Percentiles rank a stretch among this genome's conserved stretches.
These are phyloP conservation scores for Exophiala spinifera DNA, from an alignment of 2,329 filamentous ascomycete genomes.

Conservation along the genomic window DNA sequence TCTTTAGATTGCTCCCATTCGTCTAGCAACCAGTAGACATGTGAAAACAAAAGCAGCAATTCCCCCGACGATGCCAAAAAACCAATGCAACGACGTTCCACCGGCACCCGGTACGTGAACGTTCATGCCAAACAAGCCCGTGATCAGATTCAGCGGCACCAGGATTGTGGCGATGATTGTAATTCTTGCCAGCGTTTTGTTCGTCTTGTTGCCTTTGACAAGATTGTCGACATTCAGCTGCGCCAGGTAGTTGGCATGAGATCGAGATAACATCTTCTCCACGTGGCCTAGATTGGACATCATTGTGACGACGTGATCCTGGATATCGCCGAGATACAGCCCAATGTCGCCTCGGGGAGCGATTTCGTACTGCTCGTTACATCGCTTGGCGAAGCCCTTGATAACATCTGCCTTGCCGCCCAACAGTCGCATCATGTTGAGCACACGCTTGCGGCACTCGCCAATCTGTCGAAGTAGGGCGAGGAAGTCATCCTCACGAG, in stretches of 20 bases:
- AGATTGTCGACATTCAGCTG: slow-evolving; percentile 92
- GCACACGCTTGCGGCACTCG: slow-evolving; percentile 87
- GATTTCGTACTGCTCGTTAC: slow-evolving; percentile 94
- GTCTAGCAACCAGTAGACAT: slow-evolving; percentile 40
- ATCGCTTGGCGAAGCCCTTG: slow-evolving; percentile 94
- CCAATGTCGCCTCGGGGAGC: slow-evolving; percentile 96
- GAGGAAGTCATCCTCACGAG: slow-evolving; percentile 84
- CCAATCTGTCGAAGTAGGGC: slow-evolving; percentile 85
- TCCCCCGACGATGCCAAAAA: slow-evolving; percentile 49
- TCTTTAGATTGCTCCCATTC: slow-evolving; percentile 24
- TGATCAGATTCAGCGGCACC: slow-evolving; percentile 92
- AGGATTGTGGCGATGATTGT: slow-evolving; percentile 91
- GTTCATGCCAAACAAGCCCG: slow-evolving; percentile 56
- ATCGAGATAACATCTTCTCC: slow-evolving; percentile 93
- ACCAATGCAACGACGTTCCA: slow-evolving; percentile 41
- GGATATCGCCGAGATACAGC: slow-evolving; percentile 93
- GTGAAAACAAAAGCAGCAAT: slow-evolving; percentile 43
- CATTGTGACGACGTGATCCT: slow-evolving; percentile 99
- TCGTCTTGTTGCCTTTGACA: slow-evolving; percentile 80
- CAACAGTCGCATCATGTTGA: slow-evolving; percentile 86
- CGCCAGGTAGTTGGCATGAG: slow-evolving; percentile 93
- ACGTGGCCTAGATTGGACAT: slow-evolving; percentile 94
- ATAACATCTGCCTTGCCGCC: slow-evolving; percentile 99
- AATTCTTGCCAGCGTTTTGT: slow-evolving; percentile 88
- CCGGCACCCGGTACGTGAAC: slow-evolving; percentile 45